Evolutionary conservation across 1,139 yeast species (phyloP).

Genomic region (Starmera stellimalicola): DNA sequence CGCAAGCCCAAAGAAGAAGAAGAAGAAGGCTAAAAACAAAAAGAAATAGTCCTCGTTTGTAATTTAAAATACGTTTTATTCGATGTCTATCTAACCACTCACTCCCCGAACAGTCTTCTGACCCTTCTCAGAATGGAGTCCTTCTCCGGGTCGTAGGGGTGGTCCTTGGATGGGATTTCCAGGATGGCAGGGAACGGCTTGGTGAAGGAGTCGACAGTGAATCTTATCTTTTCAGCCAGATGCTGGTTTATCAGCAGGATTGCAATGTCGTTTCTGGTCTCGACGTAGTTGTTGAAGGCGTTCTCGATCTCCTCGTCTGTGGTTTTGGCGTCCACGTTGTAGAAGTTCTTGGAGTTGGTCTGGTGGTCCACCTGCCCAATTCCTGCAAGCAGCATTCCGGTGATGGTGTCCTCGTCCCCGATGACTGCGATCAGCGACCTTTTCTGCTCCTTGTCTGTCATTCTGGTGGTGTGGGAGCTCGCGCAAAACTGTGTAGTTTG

Average conservation of each 20-base stretch:
- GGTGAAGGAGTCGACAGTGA: conserved; percentile 71
- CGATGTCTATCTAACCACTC: conserved; percentile 9
- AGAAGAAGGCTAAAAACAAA: background rate
- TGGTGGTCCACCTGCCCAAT: conserved; percentile 76
- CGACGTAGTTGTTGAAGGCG: conserved; percentile 69
- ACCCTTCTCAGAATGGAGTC: conserved; percentile 92
- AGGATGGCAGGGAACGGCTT: conserved; percentile 93
- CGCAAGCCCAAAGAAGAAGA: conserved; percentile 7
- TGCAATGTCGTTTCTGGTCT: conserved; percentile 81
- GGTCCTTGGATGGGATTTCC: conserved; percentile 97
- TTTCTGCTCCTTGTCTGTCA: conserved; percentile 28
- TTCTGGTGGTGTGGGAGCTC: no score
- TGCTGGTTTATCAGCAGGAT: conserved; percentile 89
- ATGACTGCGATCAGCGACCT: conserved; percentile 83
- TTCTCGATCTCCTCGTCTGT: conserved; percentile 64
- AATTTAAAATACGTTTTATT: no score
- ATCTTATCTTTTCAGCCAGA: conserved; percentile 84
- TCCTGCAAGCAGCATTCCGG: conserved; percentile 93
- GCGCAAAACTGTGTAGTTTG: no score
- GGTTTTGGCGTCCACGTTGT: conserved; percentile 75
- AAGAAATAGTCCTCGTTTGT: background rate
- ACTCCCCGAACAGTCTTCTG: conserved; percentile 90
- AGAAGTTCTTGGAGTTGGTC: conserved; percentile 62
- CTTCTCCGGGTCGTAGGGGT: conserved; percentile 95
- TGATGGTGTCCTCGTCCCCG: conserved; percentile 95